Base-by-base conservation (phyloP, 2,329 filamentous ascomycete species). In the Pseudogymnoascus sp. region DNA sequence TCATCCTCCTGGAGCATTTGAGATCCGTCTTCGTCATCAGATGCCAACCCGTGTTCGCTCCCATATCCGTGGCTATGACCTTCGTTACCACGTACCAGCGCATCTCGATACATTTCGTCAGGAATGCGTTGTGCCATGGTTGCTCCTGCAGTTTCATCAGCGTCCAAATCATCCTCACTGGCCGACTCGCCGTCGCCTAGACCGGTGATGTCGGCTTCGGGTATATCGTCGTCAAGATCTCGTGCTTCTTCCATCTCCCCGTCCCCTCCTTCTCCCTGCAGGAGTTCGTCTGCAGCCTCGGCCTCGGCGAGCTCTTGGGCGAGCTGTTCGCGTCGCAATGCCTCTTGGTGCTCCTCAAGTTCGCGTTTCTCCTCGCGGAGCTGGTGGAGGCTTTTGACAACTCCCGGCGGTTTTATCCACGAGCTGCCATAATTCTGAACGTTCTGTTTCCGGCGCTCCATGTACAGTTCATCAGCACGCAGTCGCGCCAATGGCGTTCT, bases 401-500 rank as follows among this genome's bases (percentile, higher is more conserved):
- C 82, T 6, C 93, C 95, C 0, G 91, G 92, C 0, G 95, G 95
- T 64, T 89, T 90, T 63, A 99, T 87, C 95, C 95, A 99, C 50
- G 84, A 84, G 68, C 87, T 89, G 65, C 95, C 95, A 72, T 96
- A 97, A 71, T 92, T 90, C 59, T 89, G 85, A 31, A 97, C 88
- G 68, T 93, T 91, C 59, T 85, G 78, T 71, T 93, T 91, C 56
- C 93, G 90, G 7, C 88, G 83, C 62, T 87, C 84, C 67, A 96
- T 82, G 64, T 86, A 83, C 65, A 86, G 82, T 77, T 97, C 95
- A 73, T 97, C 93, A 44, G 85, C 78, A 26, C 84, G 81, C 10
- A 96, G 83, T 1, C 87, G 81, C 8, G 88, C 83, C 3, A 96
- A 85, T 1, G 83, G 80, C 26, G 87, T 81, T 68, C 82, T 78